Evolutionary conservation across 257 asterid species (phyloP).

Genomic region (Leonotis leonurus): DNA sequence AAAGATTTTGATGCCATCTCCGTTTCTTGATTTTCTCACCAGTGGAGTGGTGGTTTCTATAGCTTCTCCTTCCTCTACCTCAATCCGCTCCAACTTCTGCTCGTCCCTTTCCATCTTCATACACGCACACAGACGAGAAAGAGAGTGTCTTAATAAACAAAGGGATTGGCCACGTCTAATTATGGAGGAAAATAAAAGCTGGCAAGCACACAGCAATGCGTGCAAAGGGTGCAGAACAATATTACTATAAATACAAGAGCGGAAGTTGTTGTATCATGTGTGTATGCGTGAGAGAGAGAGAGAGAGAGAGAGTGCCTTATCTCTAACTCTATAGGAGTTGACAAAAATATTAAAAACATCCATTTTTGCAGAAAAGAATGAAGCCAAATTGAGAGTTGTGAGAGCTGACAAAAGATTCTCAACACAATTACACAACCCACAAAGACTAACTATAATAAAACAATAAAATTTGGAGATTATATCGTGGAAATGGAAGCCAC

Average conservation of each 20-base stretch:
- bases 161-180: slow-evolving; percentile 3
- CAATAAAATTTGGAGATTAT: not conserved
- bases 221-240: slow-evolving; percentile 25
- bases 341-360: not conserved
- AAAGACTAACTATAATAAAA: not conserved
- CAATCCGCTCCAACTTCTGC: slow-evolving; percentile 33
- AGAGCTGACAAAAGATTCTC: not conserved
- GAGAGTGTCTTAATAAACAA: not conserved
- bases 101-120: slow-evolving; percentile 42
- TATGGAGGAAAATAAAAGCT: slow-evolving; percentile 5
- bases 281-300: not conserved
- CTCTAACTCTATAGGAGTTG: slow-evolving; percentile 12
- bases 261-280: not conserved
- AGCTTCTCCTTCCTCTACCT: slow-evolving; percentile 29
- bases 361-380: not conserved
- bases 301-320: not conserved
- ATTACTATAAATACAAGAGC: slow-evolving; percentile 1
- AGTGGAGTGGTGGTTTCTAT: slow-evolving; percentile 25
- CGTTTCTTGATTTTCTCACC: slow-evolving; percentile 37
- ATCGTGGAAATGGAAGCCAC: not conserved
- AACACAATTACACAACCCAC: not conserved
- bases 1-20: not conserved
- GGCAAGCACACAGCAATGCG: slow-evolving; percentile 18
- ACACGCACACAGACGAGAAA: slow-evolving; percentile 10
- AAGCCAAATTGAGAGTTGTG: slow-evolving; percentile 4